Evolutionary conservation across 176 grass and related monocot species (phyloP), one percentile per base, ranked within the genome.

Genomic region (Musa beccarii): DNA sequence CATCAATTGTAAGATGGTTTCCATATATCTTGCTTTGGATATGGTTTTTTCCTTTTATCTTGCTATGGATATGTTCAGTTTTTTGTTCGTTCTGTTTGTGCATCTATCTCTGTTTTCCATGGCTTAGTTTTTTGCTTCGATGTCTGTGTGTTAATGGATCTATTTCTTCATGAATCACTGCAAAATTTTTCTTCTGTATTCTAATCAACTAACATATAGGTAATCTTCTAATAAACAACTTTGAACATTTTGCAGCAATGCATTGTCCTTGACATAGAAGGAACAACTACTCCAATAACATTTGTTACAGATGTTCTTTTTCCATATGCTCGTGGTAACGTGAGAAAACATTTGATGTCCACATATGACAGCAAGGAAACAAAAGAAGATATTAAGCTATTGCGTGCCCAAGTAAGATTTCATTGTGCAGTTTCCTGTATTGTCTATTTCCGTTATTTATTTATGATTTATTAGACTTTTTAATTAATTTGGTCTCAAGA

Each of bases 221-320:
- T 2, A 2, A 51, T 70, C 49, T 50, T 12, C n/a, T 51, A 51
- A 43, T 43, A 51, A 51, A 16, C 13, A 43, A 20, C 51, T 50
- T 12, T 51, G 43, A 9, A 51, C 49, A 52, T 53, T 77, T 68
- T 87, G 77, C 82, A 82, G 90, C 80, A 69, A 79, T 93, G 82
- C 79, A 71, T 93, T 77, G 85, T 92, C 43, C 84, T 97, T 79
- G 93, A 97, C 64, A 97, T 97, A 59, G 93, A 97, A 82, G 93
- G 93, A 79, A 92, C 93, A 68, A 92, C 93, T 16, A 97, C 90
- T 68, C 93, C 93, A 79, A 92, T 97, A 85, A 86, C 93, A 76
- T 97, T 97, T 87, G 90, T 89, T 64, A 92, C 93, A 21, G 87
- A 97, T 82, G 74, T 92, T 75, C 82, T 97, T 81, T 97, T 97